Evolutionary conservation across 345 rosid species (phyloP), one percentile per base, ranked within the genome.

Genomic region (Aquilaria sinensis): DNA sequence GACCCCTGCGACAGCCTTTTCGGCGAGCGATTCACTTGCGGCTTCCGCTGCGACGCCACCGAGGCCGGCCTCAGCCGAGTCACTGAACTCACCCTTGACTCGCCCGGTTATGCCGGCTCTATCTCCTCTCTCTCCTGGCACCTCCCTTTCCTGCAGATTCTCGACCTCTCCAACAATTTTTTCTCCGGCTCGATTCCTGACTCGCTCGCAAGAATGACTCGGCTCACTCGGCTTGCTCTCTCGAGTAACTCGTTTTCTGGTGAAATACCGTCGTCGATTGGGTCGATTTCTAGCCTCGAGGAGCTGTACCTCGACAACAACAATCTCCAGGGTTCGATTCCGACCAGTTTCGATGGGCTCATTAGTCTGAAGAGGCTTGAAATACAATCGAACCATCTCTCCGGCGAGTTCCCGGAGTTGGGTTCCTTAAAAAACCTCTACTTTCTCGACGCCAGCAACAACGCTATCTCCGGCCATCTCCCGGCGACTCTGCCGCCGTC

Each of bases 1-100:
- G 98, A 89, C 65, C 98, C 96, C 9, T 92, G 96, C 61, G 98
- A 87, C 75, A 62, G 12, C 74, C 75, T 87, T 47, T 92, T 81
- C 80, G 67, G 87, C 63, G 91, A 89, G 14, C 64, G 67, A 30
- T 89, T 92, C 87, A 84, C 88, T 0, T 92, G 98, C 60, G 98
- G 98, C 14, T 89, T 92, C 83, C 81, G 96, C 50, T 92, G 98
- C 72, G 96, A 89, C 66, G 5, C 58, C 29, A 52, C 66, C 2
- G 81, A 72, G 49, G 75, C 88, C 12, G 82, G 77, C 2, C 12
- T 61, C 5, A 61, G 74, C 57, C 86, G 98, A 68, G 76, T 92
- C 80, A 85, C 96, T 2, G 96, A 92, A 50, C 67, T 92, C 67
- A 66, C 63, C 48, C 89, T 92, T 41, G 96, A 89, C 72, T 87